Conservation (phyloP, 2,329 filamentous ascomycete species). For the Ophiocordyceps camponoti-saundersi region DNA sequence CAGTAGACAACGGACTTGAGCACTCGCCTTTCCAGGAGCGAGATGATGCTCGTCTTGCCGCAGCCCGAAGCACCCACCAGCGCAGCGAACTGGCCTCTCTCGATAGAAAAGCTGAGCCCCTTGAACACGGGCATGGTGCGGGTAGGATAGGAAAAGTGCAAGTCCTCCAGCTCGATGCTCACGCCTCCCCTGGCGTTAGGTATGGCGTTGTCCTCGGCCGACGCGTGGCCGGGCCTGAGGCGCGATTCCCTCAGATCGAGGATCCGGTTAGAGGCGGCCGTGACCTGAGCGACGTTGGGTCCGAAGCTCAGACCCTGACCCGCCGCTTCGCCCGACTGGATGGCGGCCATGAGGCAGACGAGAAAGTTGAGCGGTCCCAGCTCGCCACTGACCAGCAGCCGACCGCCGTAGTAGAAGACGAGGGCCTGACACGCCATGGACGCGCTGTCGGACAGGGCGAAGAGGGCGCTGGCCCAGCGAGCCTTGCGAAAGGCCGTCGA, state of each 20-base stretch:
- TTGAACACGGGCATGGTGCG: constrained; percentile 39
- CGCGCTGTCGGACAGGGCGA: constrained; percentile 52
- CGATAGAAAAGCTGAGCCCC: constrained; percentile 44
- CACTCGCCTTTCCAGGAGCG: constrained; percentile 33
- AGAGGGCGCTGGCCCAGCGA: constrained; percentile 44
- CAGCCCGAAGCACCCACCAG: constrained; percentile 55
- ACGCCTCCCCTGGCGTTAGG: constrained; percentile 30
- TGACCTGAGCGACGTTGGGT: constrained; percentile 43
- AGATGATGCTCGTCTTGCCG: constrained; percentile 57
- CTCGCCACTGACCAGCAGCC: constrained; percentile 35
- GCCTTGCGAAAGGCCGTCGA: constrained; percentile 41
- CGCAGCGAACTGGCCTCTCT: constrained; percentile 53
- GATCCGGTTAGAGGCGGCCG: constrained; percentile 42
- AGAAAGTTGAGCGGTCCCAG: constrained; percentile 29
- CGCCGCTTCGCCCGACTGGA: constrained; percentile 50
- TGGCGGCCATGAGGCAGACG: constrained; percentile 46
- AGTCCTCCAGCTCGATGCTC: constrained; percentile 36
- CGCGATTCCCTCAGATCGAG: constrained; percentile 29
- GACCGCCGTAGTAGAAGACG: constrained; percentile 50
- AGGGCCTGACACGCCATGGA: constrained; percentile 46
- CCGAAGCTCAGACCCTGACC: constrained; percentile 52
- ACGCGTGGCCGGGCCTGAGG: constrained; percentile 13
- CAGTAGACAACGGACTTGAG: too few relatives aligned
- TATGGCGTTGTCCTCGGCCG: constrained; percentile 15
- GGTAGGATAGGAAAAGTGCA: constrained; percentile 45